Evolutionary conservation across 2,329 filamentous ascomycete species (phyloP).

Genomic region (Blumeriella jaapii): DNA sequence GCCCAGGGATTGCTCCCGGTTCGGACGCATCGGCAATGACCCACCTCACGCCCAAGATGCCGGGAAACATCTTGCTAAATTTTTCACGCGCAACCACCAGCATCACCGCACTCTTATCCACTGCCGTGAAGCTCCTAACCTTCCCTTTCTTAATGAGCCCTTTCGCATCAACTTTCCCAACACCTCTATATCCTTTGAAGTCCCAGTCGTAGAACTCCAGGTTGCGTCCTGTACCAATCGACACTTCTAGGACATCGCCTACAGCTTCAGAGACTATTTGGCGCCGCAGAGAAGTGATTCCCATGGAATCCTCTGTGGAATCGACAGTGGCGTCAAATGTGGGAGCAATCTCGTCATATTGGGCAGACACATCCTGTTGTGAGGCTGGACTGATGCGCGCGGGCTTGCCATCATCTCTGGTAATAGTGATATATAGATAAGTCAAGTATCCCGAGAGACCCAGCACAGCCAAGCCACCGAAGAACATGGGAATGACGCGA

Average conservation of each 20-base stretch:
- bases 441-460: constrained; percentile 1
- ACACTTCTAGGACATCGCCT: constrained; percentile 51
- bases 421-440: constrained; percentile 4
- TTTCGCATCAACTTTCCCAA: constrained; percentile 14
- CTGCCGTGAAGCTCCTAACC: constrained; percentile 46
- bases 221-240: constrained; percentile 52
- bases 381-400: constrained; percentile 14
- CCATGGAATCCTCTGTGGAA: constrained; percentile 44
- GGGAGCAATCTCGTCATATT: constrained; percentile 32
- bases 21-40: constrained; percentile 24
- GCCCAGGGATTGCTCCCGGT: constrained; percentile 17
- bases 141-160: constrained; percentile 24
- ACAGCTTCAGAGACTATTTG: constrained; percentile 36
- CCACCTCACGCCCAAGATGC: constrained; percentile 32
- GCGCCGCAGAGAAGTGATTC: constrained; percentile 40
- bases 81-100: constrained; percentile 44
- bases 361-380: constrained; percentile 24
- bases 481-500: constrained; percentile 19
- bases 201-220: constrained; percentile 47
- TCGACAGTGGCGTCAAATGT: constrained; percentile 49
- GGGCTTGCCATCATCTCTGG: constrained; percentile 11
- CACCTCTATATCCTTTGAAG: constrained; percentile 18
- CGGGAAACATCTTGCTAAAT: constrained; percentile 34
- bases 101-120: constrained; percentile 51
- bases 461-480: constrained; percentile 9